Conservation (phyloP, 1,139 yeast genomes). For the Blastobotrys raffinosifermentans region DNA sequence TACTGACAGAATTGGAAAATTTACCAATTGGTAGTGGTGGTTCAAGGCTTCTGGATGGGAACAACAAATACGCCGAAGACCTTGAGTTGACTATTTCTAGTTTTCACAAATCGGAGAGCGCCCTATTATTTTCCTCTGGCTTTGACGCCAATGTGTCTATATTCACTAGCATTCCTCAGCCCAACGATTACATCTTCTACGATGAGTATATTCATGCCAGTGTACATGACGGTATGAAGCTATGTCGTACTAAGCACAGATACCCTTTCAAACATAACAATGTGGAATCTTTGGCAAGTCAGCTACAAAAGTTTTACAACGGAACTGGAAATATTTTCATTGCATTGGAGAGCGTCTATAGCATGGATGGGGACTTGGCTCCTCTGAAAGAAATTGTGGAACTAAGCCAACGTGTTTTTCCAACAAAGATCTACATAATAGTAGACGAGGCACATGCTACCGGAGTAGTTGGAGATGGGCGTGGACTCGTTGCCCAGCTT, state of each 20-base stretch:
- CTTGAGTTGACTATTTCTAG: conserved; percentile 19
- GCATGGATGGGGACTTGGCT: conserved; percentile 29
- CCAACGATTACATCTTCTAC: conserved; percentile 21
- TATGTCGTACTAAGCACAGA: conserved; percentile 16
- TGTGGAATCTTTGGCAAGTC: no score
- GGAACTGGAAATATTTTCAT: conserved; percentile 19
- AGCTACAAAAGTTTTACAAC: no score
- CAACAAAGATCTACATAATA: conserved; percentile 16
- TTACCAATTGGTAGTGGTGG: conserved; percentile 25
- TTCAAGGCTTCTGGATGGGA: conserved; percentile 28
- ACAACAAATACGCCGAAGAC: conserved; percentile 18
- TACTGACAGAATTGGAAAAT: conserved; percentile 12
- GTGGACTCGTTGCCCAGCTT: conserved; percentile 20
- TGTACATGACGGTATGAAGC: conserved; percentile 27
- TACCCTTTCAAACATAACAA: conserved; percentile 6
- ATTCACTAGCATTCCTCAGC: conserved; percentile 25
- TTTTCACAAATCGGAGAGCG: conserved; percentile 21
- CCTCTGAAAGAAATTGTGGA: conserved; percentile 19
- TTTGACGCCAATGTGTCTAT: conserved; percentile 27
- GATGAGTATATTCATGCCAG: conserved; percentile 29
- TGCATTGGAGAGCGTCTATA: conserved; percentile 27
- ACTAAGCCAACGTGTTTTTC: conserved; percentile 11
- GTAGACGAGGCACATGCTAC: conserved; percentile 30
- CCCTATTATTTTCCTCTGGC: conserved; percentile 26
- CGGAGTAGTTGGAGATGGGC: conserved; percentile 24